Conservation (phyloP, 352 stramenopile species). For the Pythium apleroticum region DNA sequence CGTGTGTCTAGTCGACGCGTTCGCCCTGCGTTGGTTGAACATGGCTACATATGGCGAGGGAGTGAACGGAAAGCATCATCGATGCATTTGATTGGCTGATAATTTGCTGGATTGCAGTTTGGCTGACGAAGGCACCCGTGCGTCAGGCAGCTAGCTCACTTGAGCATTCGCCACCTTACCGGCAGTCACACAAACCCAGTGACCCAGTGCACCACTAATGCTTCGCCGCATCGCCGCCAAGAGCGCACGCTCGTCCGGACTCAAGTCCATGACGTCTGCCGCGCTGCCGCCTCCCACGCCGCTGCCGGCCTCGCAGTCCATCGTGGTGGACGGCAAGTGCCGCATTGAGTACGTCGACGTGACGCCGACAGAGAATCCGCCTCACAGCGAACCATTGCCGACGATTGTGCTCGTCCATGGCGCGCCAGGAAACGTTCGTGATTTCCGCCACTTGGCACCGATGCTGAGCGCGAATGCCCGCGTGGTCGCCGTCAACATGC, state of each 20-base stretch:
- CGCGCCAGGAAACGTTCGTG: conserved; percentile 19
- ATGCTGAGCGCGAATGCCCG: conserved; percentile 7
- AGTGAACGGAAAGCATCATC: not conserved
- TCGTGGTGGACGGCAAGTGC: conserved; percentile 10
- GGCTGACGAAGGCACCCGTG: too few relatives aligned
- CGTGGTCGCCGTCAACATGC: conserved; percentile 17
- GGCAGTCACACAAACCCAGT: too few relatives aligned
- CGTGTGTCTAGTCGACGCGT: too few relatives aligned
- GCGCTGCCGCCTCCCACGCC: not conserved
- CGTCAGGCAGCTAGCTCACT: too few relatives aligned
- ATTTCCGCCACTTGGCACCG: conserved; percentile 19
- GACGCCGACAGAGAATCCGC: not conserved
- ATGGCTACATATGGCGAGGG: not conserved
- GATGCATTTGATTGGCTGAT: not conserved
- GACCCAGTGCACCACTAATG: not conserved
- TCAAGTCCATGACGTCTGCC: not conserved
- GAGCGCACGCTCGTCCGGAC: not conserved
- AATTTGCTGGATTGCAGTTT: not conserved
- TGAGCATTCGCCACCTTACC: not conserved
- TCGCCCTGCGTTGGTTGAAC: not conserved
- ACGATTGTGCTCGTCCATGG: conserved; percentile 29
- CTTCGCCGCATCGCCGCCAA: not conserved
- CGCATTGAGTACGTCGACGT: conserved; percentile 22
- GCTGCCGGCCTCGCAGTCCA: conserved; percentile 5
- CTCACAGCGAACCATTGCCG: not conserved